Percentiles rank a stretch among this genome's conserved stretches.
Evolutionary conservation across 805 yeast genomes (phyloP).

Genomic region (Vanderwaltozyma polyspora): DNA sequence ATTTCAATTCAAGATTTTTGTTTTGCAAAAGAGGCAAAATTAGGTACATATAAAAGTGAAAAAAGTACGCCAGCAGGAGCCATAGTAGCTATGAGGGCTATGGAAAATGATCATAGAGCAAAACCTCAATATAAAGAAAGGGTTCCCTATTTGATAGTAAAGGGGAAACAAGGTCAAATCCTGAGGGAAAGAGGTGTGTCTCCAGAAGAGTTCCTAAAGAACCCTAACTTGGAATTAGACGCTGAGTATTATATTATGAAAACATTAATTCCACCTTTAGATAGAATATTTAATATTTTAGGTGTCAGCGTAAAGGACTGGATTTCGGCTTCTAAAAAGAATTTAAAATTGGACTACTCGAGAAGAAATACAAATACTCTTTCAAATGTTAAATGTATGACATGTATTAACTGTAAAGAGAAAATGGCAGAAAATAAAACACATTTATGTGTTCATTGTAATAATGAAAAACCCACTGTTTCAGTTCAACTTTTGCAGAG

Average conservation of each 20-base stretch:
- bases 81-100: constrained; percentile 51
- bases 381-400: constrained; percentile 15
- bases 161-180: constrained; percentile 42
- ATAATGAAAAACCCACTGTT: too few species aligned
- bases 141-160: constrained; percentile 73
- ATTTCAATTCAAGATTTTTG: constrained; percentile 74
- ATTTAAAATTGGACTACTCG: constrained; percentile 2
- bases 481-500: background rate
- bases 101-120: constrained; percentile 53
- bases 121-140: constrained; percentile 85
- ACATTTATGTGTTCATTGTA: background rate
- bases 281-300: constrained; percentile 65
- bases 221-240: constrained; percentile 43
- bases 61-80: constrained; percentile 86
- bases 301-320: constrained; percentile 75
- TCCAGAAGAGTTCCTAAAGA: constrained; percentile 58
- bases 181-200: constrained; percentile 69
- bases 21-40: constrained; percentile 79
- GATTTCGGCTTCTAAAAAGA: constrained; percentile 39
- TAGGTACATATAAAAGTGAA: constrained; percentile 72
- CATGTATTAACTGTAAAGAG: constrained; percentile 26
- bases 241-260: constrained; percentile 76
- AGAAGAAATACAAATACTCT: constrained; percentile 3
- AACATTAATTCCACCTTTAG: constrained; percentile 81
- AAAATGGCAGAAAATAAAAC: background rate